phyloP scores from a whole-genome alignment of 1,284 basidiomycete species.

The Boletus mariae region DNA sequence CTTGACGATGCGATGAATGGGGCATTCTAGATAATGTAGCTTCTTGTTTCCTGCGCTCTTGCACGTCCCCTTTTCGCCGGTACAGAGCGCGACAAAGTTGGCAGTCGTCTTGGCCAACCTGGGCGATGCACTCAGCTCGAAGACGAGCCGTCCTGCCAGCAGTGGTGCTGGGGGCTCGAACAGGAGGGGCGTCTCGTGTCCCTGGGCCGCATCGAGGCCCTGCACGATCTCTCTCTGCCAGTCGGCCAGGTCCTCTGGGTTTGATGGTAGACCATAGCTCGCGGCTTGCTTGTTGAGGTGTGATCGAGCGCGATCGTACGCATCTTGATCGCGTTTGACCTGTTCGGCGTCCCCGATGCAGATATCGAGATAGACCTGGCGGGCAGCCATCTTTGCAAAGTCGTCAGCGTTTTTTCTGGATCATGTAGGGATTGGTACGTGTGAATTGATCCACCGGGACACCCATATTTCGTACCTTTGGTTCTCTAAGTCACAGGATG shows the following conservation, averaged over 20 bases:
- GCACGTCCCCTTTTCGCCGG: conserved; percentile 43
- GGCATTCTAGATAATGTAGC: conserved; percentile 41
- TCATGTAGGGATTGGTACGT: background rate
- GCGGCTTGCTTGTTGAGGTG: conserved; percentile 37
- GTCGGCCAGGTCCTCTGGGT: conserved; percentile 36
- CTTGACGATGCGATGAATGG: conserved; percentile 45
- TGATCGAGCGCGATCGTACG: conserved; percentile 31
- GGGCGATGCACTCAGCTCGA: conserved; percentile 37
- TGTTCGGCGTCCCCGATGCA: conserved; percentile 36
- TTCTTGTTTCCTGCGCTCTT: conserved; percentile 48
- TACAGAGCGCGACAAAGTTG: conserved; percentile 49
- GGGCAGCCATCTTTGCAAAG: conserved; percentile 5
- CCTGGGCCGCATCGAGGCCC: conserved; percentile 39
- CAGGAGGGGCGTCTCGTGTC: conserved; percentile 29
- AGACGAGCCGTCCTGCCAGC: conserved; percentile 37
- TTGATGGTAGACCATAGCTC: conserved; percentile 37
- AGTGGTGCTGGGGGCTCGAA: conserved; percentile 38
- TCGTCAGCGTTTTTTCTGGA: no score
- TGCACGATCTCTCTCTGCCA: conserved; percentile 42
- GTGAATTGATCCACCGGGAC: background rate
- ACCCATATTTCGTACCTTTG: no score
- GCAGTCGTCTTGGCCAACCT: conserved; percentile 42
- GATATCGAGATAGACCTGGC: conserved; percentile 39
- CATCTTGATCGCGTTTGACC: conserved; percentile 22
- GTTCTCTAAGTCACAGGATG: background rate